Conservation (phyloP, 2,329 filamentous ascomycete species). For the Fusarium nodosum region DNA sequence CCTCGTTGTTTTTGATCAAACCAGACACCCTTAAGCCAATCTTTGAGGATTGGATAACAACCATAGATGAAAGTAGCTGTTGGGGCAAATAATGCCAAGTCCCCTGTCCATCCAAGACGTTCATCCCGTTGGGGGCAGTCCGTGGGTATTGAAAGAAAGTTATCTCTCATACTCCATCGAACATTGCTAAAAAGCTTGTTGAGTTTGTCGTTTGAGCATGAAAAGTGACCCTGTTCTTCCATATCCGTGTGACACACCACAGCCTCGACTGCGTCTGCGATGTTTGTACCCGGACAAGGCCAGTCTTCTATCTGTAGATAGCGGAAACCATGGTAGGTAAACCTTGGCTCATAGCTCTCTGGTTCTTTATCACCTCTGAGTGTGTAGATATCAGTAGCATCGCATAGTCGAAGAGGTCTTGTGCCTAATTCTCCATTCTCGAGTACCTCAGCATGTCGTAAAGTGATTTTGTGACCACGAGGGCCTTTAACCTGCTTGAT, state of each 20-base stretch:
- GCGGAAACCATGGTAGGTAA: conserved; percentile 69
- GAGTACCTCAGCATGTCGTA: conserved; percentile 68
- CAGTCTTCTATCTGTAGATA: conserved; percentile 64
- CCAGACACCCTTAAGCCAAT: conserved; percentile 28
- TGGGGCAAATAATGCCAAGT: conserved; percentile 64
- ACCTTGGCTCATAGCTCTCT: conserved; percentile 57
- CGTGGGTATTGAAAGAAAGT: conserved; percentile 69
- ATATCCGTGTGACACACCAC: conserved; percentile 67
- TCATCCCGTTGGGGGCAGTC: conserved; percentile 71
- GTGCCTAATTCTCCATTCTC: conserved; percentile 61
- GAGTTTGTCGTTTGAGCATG: conserved; percentile 64
- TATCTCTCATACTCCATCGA: conserved; percentile 69
- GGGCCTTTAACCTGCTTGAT: conserved; percentile 55
- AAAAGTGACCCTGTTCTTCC: conserved; percentile 63
- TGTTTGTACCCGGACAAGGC: conserved; percentile 49
- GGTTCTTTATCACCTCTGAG: conserved; percentile 28
- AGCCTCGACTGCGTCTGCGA: conserved; percentile 46
- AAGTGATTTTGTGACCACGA: conserved; percentile 55
- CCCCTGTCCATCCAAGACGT: conserved; percentile 67
- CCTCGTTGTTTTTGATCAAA: conserved; percentile 36
- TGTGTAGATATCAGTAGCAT: conserved; percentile 64
- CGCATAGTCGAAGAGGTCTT: conserved; percentile 59
- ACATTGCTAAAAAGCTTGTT: conserved; percentile 69
- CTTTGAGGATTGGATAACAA: conserved; percentile 58
- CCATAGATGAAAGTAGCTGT: conserved; percentile 66